These are phyloP conservation scores for Neospora caninum DNA, from an alignment of 169 alveolate genomes.

Conservation along the genomic window DNA sequence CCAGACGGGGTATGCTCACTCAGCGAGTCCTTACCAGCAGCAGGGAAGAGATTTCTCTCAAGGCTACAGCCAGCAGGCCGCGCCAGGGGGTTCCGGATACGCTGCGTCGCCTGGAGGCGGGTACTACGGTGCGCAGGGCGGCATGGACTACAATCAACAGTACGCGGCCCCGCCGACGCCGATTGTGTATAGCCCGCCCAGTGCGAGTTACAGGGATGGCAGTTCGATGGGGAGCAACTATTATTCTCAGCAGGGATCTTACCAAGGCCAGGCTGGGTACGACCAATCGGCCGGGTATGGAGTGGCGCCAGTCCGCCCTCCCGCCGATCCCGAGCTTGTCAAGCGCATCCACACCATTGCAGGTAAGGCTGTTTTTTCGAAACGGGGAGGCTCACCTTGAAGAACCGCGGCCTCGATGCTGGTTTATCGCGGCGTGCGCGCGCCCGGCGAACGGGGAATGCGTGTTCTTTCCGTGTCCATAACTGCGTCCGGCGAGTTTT, in stretches of 20 bases:
- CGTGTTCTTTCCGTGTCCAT: no score
- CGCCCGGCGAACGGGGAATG: not conserved
- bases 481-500: no score
- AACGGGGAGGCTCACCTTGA: no score
- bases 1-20: not conserved
- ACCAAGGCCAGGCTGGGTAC: not conserved
- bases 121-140: not conserved
- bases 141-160: not conserved
- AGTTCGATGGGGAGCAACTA: not conserved
- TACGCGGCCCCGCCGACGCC: not conserved
- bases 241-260: not conserved
- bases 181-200: not conserved
- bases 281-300: not conserved
- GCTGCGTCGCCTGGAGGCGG: not conserved
- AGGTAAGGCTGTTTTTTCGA: not conserved
- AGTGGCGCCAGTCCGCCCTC: not conserved
- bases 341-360: conserved; percentile 56
- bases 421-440: not conserved
- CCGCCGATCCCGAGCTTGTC: conserved; percentile 55
- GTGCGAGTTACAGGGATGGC: not conserved
- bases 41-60: not conserved
- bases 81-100: not conserved
- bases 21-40: not conserved
- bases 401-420: not conserved
- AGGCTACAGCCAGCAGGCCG: not conserved